phyloP scores from a whole-genome alignment of 2,329 filamentous ascomycete genomes.

The Verticillium zaregamsianum region DNA sequence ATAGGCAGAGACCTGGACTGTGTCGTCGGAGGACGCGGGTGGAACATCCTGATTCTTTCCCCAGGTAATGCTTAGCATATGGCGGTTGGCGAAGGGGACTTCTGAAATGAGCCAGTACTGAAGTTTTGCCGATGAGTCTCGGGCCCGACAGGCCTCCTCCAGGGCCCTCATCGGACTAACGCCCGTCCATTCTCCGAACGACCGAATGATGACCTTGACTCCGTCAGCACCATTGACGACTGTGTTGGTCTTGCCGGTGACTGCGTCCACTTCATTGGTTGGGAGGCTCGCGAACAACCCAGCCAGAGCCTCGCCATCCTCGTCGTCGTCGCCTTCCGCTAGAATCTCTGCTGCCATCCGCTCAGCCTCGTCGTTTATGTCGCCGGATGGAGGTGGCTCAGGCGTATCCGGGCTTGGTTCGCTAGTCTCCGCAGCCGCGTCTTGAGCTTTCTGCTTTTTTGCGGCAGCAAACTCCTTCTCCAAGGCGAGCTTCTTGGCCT shows the following conservation, averaged over 20 bases:
- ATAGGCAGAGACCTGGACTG: slow-evolving; percentile 38
- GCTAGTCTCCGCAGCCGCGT: slow-evolving; percentile 20
- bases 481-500: slow-evolving; percentile 50
- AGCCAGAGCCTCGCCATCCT: slow-evolving; percentile 47
- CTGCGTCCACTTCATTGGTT: slow-evolving; percentile 53
- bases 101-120: slow-evolving; percentile 67
- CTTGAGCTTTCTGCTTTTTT: slow-evolving; percentile 35
- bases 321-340: slow-evolving; percentile 49
- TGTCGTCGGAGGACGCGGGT: slow-evolving; percentile 27
- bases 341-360: slow-evolving; percentile 56
- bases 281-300: slow-evolving; percentile 59
- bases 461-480: slow-evolving; percentile 56
- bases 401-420: neutral
- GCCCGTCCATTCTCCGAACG: slow-evolving; percentile 82
- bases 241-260: slow-evolving; percentile 54
- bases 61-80: slow-evolving; percentile 73
- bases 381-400: slow-evolving; percentile 23
- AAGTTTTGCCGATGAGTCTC: slow-evolving; percentile 67
- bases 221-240: slow-evolving; percentile 50
- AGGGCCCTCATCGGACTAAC: slow-evolving; percentile 71
- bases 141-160: slow-evolving; percentile 83
- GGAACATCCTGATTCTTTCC: slow-evolving; percentile 63
- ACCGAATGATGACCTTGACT: slow-evolving; percentile 59
- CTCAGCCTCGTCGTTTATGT: slow-evolving; percentile 53
- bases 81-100: slow-evolving; percentile 69